phyloP scores from a whole-genome alignment of 495 filamentous ascomycete genomes.

The Filosporella fistucella region DNA sequence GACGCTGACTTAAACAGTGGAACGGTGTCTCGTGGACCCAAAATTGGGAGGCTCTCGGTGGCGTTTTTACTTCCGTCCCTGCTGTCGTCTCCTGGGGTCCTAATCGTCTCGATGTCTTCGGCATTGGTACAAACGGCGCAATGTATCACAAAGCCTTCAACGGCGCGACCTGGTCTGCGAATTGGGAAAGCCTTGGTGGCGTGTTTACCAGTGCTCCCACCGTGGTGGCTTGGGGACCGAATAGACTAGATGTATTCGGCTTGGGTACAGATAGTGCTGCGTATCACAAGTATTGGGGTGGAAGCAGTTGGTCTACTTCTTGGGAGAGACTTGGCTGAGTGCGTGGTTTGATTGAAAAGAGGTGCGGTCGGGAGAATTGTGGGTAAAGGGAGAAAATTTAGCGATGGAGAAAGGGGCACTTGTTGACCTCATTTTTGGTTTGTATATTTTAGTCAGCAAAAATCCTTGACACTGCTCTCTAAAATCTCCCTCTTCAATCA shows the following conservation, averaged over 20 bases:
- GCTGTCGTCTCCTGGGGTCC: conserved; percentile 29
- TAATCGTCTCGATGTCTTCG: conserved; percentile 30
- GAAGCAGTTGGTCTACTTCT: conserved; percentile 9
- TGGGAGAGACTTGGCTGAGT: conserved; percentile 24
- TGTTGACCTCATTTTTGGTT: too few species aligned
- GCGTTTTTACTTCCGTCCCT: conserved; percentile 19
- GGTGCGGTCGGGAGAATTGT: too few species aligned
- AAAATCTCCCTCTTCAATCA: too few species aligned
- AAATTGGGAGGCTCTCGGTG: conserved; percentile 25
- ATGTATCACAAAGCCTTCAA: conserved; percentile 27
- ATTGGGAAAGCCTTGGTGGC: conserved; percentile 24
- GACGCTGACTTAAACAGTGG: too few species aligned
- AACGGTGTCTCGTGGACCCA: conserved; percentile 13
- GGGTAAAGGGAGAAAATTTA: too few species aligned
- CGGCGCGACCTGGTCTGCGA: conserved; percentile 13
- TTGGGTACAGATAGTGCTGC: conserved; percentile 20
- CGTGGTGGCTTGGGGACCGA: conserved; percentile 26
- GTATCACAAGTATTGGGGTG: conserved; percentile 23
- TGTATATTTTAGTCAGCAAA: too few species aligned
- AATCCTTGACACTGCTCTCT: too few species aligned
- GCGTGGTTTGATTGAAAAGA: too few species aligned
- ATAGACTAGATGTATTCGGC: conserved; percentile 31
- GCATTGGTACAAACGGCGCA: conserved; percentile 19
- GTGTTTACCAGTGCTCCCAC: conserved; percentile 25
- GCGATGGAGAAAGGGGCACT: too few species aligned